Conservation (phyloP, 108 stramenopile species). For the Conticribra guillardii region DNA sequence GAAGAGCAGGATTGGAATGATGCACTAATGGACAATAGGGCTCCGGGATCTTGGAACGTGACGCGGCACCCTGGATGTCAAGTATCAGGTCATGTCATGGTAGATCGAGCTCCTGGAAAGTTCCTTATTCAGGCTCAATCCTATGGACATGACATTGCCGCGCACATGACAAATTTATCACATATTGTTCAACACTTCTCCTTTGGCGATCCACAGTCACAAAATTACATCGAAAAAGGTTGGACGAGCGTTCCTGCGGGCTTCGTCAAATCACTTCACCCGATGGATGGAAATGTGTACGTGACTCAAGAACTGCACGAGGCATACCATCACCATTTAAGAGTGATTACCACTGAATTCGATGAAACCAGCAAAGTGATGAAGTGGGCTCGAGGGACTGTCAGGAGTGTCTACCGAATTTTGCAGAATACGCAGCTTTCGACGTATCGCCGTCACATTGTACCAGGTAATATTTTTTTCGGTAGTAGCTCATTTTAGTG, state of each 20-base stretch:
- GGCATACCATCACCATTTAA: conserved; percentile 95
- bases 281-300: conserved; percentile 87
- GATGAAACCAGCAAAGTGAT: conserved; percentile 20
- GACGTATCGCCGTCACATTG: conserved; percentile 58
- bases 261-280: conserved; percentile 55
- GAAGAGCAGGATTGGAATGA: conserved; percentile 73
- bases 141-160: conserved; percentile 80
- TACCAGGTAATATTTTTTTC: conserved; percentile 52
- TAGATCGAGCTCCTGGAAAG: conserved; percentile 95
- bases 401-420: conserved; percentile 63
- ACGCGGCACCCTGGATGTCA: conserved; percentile 86
- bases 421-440: conserved; percentile 73
- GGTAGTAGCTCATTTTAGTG: neutral
- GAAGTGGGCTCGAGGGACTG: conserved; percentile 17
- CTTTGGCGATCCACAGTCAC: conserved; percentile 70
- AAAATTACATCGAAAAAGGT: conserved; percentile 12
- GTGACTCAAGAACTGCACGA: conserved; percentile 76
- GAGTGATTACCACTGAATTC: conserved; percentile 85
- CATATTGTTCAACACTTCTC: conserved; percentile 88
- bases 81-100: conserved; percentile 65
- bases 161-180: conserved; percentile 88
- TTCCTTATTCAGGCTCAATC: conserved; percentile 92
- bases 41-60: conserved; percentile 35
- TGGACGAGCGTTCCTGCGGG: conserved; percentile 36
- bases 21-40: conserved; percentile 44